phyloP scores from a whole-genome alignment of 192 early-diverging fungal species.

The Coemansia interrupta region DNA sequence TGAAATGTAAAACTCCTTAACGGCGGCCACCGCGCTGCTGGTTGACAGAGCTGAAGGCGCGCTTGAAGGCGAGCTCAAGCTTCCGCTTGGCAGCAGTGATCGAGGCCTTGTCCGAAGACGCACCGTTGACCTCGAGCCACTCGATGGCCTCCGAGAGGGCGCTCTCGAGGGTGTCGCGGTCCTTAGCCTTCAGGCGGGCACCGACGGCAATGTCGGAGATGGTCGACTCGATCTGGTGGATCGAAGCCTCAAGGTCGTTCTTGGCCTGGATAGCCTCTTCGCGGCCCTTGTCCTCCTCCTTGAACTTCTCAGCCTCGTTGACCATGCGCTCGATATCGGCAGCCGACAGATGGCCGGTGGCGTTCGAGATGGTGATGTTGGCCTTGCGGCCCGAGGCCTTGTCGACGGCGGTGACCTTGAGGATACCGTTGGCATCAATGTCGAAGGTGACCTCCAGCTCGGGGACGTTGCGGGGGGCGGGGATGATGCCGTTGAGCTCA shows the following conservation, averaged over 20 bases:
- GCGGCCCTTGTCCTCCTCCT: conserved; percentile 70
- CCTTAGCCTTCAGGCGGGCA: conserved; percentile 68
- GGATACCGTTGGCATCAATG: conserved; percentile 82
- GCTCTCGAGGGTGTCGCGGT: conserved; percentile 67
- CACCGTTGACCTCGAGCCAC: conserved; percentile 62
- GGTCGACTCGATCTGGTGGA: conserved; percentile 69
- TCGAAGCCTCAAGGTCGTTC: conserved; percentile 74
- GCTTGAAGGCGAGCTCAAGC: conserved; percentile 66
- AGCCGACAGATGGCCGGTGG: conserved; percentile 81
- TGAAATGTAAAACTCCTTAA: conserved; percentile 12
- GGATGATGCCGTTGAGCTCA: conserved; percentile 73
- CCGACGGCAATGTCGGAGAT: conserved; percentile 68
- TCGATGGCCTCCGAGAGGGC: conserved; percentile 76
- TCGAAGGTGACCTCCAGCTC: conserved; percentile 83
- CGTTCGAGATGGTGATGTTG: conserved; percentile 94
- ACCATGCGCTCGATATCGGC: conserved; percentile 95
- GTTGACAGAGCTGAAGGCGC: conserved; percentile 54
- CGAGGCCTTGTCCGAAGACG: conserved; percentile 58
- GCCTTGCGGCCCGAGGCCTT: conserved; percentile 86
- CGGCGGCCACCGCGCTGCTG: conserved; percentile 30
- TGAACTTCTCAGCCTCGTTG: conserved; percentile 82
- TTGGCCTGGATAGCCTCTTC: conserved; percentile 74
- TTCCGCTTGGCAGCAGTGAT: conserved; percentile 66
- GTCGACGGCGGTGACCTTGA: conserved; percentile 88
- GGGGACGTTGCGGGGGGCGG: conserved; percentile 71